phyloP scores from a whole-genome alignment of 192 early-diverging fungal species.

The Coemansia nantahalensis region DNA sequence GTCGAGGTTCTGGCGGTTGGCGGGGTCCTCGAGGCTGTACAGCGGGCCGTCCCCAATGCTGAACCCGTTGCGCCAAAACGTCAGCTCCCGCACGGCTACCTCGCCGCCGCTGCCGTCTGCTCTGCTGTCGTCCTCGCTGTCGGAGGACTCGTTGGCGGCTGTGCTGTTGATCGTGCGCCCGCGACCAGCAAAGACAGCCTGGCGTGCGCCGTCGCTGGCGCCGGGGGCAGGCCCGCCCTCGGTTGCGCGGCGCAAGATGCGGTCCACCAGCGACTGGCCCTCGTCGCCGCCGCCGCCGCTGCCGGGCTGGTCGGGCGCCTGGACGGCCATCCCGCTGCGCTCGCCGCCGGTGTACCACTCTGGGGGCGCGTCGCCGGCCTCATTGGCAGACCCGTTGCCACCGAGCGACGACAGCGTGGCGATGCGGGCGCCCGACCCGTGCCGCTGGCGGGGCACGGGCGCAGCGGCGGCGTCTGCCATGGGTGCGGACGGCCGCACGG shows the following conservation, averaged over 20 bases:
- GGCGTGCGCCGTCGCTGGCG: not conserved
- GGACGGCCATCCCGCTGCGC: constrained; percentile 72
- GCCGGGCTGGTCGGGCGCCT: constrained; percentile 15
- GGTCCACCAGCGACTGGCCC: constrained; percentile 48
- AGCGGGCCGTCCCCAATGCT: constrained; percentile 93
- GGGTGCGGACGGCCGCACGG: constrained; percentile 6
- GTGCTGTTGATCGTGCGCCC: constrained; percentile 26
- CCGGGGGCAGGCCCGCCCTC: constrained; percentile 22
- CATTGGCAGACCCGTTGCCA: constrained; percentile 6
- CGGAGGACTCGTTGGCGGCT: not conserved
- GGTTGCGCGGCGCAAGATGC: constrained; percentile 40
- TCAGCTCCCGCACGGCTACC: constrained; percentile 64
- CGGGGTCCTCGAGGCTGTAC: constrained; percentile 79
- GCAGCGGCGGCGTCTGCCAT: constrained; percentile 7
- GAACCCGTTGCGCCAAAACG: constrained; percentile 96
- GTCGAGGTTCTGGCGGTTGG: constrained; percentile 78
- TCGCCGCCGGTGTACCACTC: constrained; percentile 92
- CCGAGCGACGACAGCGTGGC: constrained; percentile 45
- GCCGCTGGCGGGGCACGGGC: constrained; percentile 40
- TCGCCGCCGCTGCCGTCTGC: constrained; percentile 13
- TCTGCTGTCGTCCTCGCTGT: not conserved
- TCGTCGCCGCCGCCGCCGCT: constrained; percentile 22
- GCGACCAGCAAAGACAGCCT: constrained; percentile 26
- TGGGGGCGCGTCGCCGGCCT: constrained; percentile 15
- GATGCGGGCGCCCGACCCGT: constrained; percentile 48